Percentiles rank a stretch among this genome's conserved stretches.
Conservation (phyloP, 129 eudicot genomes). For the Arctium minus region DNA sequence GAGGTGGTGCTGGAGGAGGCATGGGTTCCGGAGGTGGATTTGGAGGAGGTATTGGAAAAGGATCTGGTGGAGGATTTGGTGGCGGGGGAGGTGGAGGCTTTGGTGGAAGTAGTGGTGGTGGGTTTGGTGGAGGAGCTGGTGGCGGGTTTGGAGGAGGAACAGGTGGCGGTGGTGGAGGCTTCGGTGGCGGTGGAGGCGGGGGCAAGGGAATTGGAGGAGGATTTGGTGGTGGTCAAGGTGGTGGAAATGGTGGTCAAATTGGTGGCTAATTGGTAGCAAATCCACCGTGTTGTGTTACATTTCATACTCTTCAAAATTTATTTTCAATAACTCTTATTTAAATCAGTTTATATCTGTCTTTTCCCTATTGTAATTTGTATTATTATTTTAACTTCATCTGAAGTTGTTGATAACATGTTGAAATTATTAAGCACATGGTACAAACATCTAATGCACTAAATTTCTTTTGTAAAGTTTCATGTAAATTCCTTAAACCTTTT, state of each 20-base stretch:
- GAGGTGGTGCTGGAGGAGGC: conserved; percentile 20
- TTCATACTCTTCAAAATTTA: neutral
- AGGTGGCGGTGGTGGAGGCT: conserved; percentile 21
- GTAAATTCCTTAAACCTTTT: neutral
- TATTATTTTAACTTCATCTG: neutral
- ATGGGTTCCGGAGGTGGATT: conserved; percentile 17
- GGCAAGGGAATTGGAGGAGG: conserved; percentile 17
- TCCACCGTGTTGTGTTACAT: neutral
- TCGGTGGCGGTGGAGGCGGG: conserved; percentile 22
- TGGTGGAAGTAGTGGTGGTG: conserved; percentile 16
- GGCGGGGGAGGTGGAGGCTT: conserved; percentile 8
- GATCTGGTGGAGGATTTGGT: conserved; percentile 23
- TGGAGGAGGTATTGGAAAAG: conserved; percentile 33
- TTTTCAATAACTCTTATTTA: conserved; percentile 18
- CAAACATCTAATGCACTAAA: neutral
- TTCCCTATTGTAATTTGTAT: conserved; percentile 1
- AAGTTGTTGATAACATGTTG: neutral
- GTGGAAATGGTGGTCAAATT: conserved; percentile 24
- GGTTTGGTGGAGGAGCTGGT: conserved; percentile 26
- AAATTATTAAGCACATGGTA: neutral
- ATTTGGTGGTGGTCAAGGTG: conserved; percentile 24
- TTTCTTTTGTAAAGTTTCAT: too few species aligned
- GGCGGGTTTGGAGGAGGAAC: neutral
- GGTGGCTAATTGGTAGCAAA: conserved; percentile 22
- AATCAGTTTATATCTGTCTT: conserved; percentile 6